Conservation (phyloP, 495 filamentous ascomycete species). For the Letharia columbiana region DNA sequence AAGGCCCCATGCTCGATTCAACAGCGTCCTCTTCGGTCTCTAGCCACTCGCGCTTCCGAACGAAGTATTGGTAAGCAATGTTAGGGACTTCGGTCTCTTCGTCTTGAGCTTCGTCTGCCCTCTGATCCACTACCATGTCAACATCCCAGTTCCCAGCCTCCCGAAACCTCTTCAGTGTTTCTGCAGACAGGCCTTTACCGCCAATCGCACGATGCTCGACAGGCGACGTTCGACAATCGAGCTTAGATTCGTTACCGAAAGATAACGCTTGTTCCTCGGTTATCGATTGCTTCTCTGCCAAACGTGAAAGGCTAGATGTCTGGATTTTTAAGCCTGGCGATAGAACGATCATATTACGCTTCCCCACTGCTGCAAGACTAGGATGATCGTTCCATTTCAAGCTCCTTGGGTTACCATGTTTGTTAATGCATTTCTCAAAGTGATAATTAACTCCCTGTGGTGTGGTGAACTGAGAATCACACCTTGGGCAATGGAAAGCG, state of each 20-base stretch:
- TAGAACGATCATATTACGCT: background rate
- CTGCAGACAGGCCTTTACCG: background rate
- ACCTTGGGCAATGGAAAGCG: background rate
- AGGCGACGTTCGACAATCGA: background rate
- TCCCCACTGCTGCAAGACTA: background rate
- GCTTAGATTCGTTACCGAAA: background rate
- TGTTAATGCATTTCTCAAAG: background rate
- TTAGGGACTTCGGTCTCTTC: background rate
- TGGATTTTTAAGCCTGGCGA: background rate
- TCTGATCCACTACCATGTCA: background rate
- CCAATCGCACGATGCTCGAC: background rate
- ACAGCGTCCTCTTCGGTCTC: conserved; percentile 3
- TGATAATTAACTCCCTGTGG: background rate
- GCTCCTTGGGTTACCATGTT: background rate
- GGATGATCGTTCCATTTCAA: background rate
- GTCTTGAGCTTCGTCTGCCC: background rate
- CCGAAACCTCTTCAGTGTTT: background rate
- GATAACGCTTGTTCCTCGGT: background rate
- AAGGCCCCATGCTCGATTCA: conserved; percentile 1
- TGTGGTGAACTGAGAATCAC: background rate
- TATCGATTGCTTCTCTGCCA: background rate
- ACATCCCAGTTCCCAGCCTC: background rate
- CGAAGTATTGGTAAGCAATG: conserved; percentile 5
- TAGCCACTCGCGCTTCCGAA: conserved; percentile 4
- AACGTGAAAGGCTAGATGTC: too few species aligned